These are phyloP conservation scores for Boeremia exigua DNA, from an alignment of 2,329 filamentous ascomycete species.

Conservation along the genomic window DNA sequence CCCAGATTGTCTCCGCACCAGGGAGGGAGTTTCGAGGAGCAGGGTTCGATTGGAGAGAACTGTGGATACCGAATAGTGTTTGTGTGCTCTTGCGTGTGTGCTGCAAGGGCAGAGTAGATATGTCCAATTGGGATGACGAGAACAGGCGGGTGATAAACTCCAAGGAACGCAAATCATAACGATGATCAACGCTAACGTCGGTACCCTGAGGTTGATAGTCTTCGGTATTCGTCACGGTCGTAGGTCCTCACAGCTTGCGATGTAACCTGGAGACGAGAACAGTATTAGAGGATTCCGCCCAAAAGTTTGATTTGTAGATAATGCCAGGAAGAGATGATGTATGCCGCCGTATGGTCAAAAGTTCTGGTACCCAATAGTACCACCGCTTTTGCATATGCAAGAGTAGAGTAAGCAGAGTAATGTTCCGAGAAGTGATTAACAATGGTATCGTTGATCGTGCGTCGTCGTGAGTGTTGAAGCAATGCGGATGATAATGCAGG, in stretches of 20 bases:
- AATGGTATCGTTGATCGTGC: constrained; percentile 44
- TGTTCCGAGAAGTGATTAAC: constrained; percentile 42
- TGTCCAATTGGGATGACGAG: constrained; percentile 18
- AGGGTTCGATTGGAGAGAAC: constrained; percentile 21
- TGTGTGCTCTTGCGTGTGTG: constrained; percentile 23
- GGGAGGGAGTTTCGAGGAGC: background rate
- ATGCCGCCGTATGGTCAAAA: constrained; percentile 26
- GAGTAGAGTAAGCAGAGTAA: constrained; percentile 26
- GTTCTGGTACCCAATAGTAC: constrained; percentile 22
- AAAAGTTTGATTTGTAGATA: constrained; percentile 16
- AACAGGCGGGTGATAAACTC: constrained; percentile 12
- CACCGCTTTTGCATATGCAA: constrained; percentile 41
- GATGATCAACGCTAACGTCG: constrained; percentile 48
- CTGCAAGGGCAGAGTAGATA: constrained; percentile 28
- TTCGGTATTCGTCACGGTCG: constrained; percentile 48
- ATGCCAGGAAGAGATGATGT: constrained; percentile 22
- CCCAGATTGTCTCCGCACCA: background rate
- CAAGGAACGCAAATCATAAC: constrained; percentile 32
- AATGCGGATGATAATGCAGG: constrained; percentile 40
- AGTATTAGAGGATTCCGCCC: constrained; percentile 17
- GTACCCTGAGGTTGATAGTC: constrained; percentile 50
- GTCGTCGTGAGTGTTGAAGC: constrained; percentile 41
- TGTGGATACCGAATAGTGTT: constrained; percentile 45
- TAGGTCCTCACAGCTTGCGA: constrained; percentile 38
- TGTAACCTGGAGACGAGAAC: constrained; percentile 31